Evolutionary conservation across 805 yeast species (phyloP), one percentile per base, ranked within the genome.

Genomic region (Metschnikowia drakensbergensis): DNA sequence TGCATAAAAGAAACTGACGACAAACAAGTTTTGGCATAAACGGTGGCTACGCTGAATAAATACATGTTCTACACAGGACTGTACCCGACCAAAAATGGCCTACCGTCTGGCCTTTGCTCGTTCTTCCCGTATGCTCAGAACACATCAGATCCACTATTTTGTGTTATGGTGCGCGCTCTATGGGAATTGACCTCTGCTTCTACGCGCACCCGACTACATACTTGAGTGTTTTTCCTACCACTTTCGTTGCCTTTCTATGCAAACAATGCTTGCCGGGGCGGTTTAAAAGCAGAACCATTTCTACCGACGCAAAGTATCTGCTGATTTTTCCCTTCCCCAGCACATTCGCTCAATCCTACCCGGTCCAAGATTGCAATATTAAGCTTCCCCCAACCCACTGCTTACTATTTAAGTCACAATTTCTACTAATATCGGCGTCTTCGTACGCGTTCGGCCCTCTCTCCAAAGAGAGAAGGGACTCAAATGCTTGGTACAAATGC

Each of bases 361-460:
- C 25, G 6, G 30, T 6, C 22, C 22, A 11, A 17, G 8, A 17
- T 17, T 17, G 17, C 17, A 17, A 17, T 17, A 17, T 17, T 1
- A 1, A 1, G 17, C 17, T 17, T 17, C 17, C 17, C 17, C 17
- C 17, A 17, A 17, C 17, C 17, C 17, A 17, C 17, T 17, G 2
- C 17, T 17, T 17, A 17, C 17, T 17, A 17, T 17, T 17, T 29
- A 13, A 31, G 39, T n/a, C 29, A 17, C 37, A 6, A 48, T 56
- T 55, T 37, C 54, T 36, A 47, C 54, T n/a, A 53, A 53, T 50
- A 75, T 79, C 31, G 72, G 72, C 47, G 83, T 79, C 1, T 59
- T 73, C n/a, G 81, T 79, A 1, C 61, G 85, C 11, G 81, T 79
- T 3, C 62, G 85, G 45, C 84, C 84, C 1, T 55, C 67, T 11